Base-by-base conservation (phyloP, 169 alveolate genomes). In the Cyclospora cayetanensis region DNA sequence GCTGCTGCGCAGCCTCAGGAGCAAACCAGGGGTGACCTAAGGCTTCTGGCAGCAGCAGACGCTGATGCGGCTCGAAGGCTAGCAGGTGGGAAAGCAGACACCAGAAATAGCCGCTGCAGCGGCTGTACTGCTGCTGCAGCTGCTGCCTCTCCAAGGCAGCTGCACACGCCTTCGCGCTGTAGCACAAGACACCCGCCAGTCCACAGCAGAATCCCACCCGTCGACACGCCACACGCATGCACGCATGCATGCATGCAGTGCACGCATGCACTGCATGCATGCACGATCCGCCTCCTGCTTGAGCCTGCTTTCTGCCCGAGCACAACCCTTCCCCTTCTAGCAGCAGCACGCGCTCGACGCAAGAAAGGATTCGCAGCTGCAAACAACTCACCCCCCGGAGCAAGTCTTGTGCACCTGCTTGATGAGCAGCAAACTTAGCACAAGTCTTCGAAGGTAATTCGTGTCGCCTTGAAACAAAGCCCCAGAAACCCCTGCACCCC, bases 11-110 rank as follows among this genome's bases (percentile, higher is more conserved):
- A n/a, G 25, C 42, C 39, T 63, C 27, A 2, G 70, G 35, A 66
- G 27, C 27, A 22, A 84, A 84, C 91, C 91, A 84, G 60, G 83
- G 46, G 22, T 84, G 91, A n/a, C 91, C 91, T 1, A 84, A 50
- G 11, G 91, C 91, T 46, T 84, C 91, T 1, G 91, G 82, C 20
- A 74, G 91, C 66, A 84, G 83, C 20, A 63, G 91, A 4, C 91
- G 60, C 46, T 84, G 82, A 27, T 72, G 83, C 27, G 91, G 82
- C 15, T 37, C 46, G 68, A 55, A 84, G 46, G 91, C 76, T 35
- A 84, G 42, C 50, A 84, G 83, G 41, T 72, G 31, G 12, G 91
- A 25, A 3, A 84, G 91, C 35, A 84, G 66, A 41, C 37, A 1
- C 90, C 90, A 82, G 77, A 82, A 82, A 43, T 27, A 3, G 39